A percentile compares a stretch with the other conserved stretches of the same genome.
These are phyloP conservation scores for Euphorbia celastroides DNA, from an alignment of 441 rosid genomes.

Conservation along the genomic window DNA sequence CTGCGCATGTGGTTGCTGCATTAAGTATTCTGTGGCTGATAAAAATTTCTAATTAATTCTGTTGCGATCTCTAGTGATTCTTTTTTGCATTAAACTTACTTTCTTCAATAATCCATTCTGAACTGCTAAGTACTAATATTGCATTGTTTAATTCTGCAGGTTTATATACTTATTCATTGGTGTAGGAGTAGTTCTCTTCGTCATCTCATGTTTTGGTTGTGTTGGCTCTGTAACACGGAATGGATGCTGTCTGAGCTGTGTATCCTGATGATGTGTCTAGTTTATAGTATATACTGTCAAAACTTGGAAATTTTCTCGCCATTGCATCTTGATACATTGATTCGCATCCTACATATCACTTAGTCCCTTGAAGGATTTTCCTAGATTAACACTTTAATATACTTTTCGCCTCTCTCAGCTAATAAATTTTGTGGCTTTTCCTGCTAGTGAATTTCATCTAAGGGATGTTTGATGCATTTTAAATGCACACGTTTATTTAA, in stretches of 20 bases:
- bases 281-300: background rate
- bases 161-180: constrained; percentile 88
- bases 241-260: constrained; percentile 91
- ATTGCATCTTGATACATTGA: background rate
- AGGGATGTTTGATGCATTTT: background rate
- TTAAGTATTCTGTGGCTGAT: background rate
- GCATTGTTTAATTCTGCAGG: constrained; percentile 44
- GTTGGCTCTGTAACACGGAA: constrained; percentile 66
- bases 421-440: background rate
- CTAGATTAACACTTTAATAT: background rate
- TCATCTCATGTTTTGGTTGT: constrained; percentile 91
- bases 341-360: constrained; percentile 1
- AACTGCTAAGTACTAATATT: constrained; percentile 13
- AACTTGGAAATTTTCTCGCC: background rate
- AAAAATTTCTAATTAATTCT: background rate
- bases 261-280: constrained; percentile 46
- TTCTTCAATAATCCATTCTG: constrained; percentile 2
- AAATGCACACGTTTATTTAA: background rate
- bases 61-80: background rate
- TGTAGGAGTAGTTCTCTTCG: constrained; percentile 69
- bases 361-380: background rate
- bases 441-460: background rate
- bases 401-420: background rate
- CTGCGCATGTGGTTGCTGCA: background rate
- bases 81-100: background rate